phyloP scores from a whole-genome alignment of 164 flowering plant genomes.

The Vitis riparia region DNA sequence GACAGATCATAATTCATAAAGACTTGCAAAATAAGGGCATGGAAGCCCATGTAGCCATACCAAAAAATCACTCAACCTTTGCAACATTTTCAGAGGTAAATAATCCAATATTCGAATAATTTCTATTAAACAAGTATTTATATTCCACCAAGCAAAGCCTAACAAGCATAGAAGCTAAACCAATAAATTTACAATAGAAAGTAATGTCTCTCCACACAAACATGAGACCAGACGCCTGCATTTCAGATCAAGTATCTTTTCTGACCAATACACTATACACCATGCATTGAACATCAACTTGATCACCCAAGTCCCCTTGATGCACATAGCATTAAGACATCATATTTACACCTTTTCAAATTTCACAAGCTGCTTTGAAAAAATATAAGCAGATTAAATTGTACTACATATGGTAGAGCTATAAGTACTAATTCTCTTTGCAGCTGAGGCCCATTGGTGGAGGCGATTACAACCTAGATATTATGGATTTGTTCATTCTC shows the following conservation, averaged over 20 bases:
- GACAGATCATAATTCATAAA: no score
- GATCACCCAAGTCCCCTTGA: neutral
- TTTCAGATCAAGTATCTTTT: neutral
- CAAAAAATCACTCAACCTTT: no score
- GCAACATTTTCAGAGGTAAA: no score
- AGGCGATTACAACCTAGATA: slow-evolving; percentile 4
- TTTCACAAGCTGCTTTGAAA: slow-evolving; percentile 1
- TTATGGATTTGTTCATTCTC: neutral
- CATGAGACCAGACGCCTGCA: neutral
- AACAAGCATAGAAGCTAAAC: no score
- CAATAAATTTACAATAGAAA: no score
- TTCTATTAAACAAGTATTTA: no score
- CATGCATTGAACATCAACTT: neutral
- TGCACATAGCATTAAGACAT: neutral
- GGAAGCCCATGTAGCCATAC: no score
- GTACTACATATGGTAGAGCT: slow-evolving; percentile 2
- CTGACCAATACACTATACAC: neutral
- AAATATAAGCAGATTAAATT: neutral
- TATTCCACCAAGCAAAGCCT: no score
- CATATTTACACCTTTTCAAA: slow-evolving; percentile 18
- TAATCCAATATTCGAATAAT: no score
- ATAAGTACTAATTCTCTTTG: neutral
- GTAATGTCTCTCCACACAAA: no score
- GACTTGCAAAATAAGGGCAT: no score
- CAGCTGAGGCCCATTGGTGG: slow-evolving; percentile 1